Evolutionary conservation across 176 grass and related monocot genomes (phyloP), one percentile per base, ranked within the genome.

Genomic region (Aegilops speltoides): DNA sequence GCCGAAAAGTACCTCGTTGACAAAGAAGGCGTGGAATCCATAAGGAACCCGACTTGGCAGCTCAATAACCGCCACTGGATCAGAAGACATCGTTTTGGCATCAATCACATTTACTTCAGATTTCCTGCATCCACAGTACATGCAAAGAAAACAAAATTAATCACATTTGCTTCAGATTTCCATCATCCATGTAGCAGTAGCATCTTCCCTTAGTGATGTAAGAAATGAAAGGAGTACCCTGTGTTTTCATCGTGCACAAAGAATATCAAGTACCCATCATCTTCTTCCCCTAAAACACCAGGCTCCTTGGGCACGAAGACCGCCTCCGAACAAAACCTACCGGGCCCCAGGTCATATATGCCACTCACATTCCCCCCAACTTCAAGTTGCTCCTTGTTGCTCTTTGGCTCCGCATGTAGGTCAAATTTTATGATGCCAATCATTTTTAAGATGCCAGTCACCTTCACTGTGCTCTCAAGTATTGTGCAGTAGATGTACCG

Each of bases 201-300:
- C 7, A 57, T 57, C 40, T 14, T 22, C 5, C 40, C 41, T 74
- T 23, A 26, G 40, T 48, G 37, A 28, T 28, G n/a, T 14, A 26
- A 1, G 6, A 23, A 48, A 74, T 3, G 20, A 38, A 73, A 48
- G 23, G 43, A 73, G 26, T 97, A 96, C 97, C 97, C 90, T 62
- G 94, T 93, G 68, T 96, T 96, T 85, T 98, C 94, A 16, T 98
- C 87, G 23, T 96, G 94, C 14, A 94, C 97, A 79, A 96, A 96
- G 84, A 91, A 92, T 82, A 96, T 96, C 82, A 98, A 79, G 76
- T 91, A 96, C 34, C 97, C 94, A 77, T 98, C 94, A 68, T 94
- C 97, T 80, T 98, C 96, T 82, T 96, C 97, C 67, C 73, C 82
- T 50, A 88, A 89, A 15, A 92, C 29, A 16, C 93, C 92, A 48